phyloP scores from a whole-genome alignment of 2,329 filamentous ascomycete species.

The Aspergillus sergii region DNA sequence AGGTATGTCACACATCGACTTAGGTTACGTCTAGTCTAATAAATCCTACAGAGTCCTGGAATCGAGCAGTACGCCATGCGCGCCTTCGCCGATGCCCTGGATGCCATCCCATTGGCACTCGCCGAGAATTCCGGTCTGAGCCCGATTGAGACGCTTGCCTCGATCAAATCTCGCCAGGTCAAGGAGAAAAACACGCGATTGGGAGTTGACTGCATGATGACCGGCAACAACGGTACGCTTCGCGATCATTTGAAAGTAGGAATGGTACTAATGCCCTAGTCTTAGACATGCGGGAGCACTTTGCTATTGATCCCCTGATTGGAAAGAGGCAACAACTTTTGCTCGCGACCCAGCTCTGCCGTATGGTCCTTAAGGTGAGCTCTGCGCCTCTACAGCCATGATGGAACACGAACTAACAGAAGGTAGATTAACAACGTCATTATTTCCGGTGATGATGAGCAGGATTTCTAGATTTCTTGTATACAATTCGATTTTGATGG shows the following conservation, averaged over 20 bases:
- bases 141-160: constrained; percentile 91
- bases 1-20: constrained; percentile 50
- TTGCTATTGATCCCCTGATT: constrained; percentile 97
- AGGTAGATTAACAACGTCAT: constrained; percentile 84
- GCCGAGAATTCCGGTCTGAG: constrained; percentile 97
- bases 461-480: constrained; percentile 70
- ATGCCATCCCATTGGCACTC: constrained; percentile 90
- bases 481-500: constrained; percentile 21
- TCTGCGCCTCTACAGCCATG: not conserved
- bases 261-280: constrained; percentile 8
- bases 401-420: constrained; percentile 20
- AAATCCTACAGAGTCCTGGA: constrained; percentile 70
- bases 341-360: constrained; percentile 93
- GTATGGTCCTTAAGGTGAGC: constrained; percentile 90
- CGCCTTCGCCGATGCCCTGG: constrained; percentile 92
- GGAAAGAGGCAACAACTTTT: constrained; percentile 97
- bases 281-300: constrained; percentile 90
- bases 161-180: constrained; percentile 94
- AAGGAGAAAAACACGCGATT: constrained; percentile 79
- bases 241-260: not conserved
- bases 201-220: constrained; percentile 97
- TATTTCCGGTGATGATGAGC: constrained; percentile 80
- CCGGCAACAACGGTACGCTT: constrained; percentile 77
- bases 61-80: constrained; percentile 99
- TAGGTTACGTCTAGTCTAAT: not conserved